A percentile compares a stretch with the other conserved stretches of the same genome.
phyloP scores from a whole-genome alignment of 2,329 filamentous ascomycete species.

The Calonectria montana region DNA sequence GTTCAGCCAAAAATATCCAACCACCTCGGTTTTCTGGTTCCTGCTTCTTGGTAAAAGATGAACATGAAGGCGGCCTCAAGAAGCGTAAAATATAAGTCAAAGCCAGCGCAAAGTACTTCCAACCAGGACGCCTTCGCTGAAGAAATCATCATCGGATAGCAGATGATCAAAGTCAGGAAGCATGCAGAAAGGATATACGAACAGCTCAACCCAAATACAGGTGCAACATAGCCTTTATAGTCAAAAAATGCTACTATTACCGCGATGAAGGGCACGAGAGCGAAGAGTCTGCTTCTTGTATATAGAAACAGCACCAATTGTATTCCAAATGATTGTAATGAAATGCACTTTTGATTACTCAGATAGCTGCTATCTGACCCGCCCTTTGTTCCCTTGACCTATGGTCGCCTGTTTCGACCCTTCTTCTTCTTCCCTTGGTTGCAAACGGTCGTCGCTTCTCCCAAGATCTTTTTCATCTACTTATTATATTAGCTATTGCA shows the following conservation, averaged over 20 bases:
- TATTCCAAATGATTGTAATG: too few relatives aligned
- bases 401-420: too few relatives aligned
- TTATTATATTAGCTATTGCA: too few relatives aligned
- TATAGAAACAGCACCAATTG: too few relatives aligned
- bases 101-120: neutral
- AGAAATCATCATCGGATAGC: neutral
- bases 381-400: too few relatives aligned
- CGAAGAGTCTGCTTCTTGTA: neutral
- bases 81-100: neutral
- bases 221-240: neutral
- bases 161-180: neutral
- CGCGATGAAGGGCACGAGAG: neutral
- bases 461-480: too few relatives aligned
- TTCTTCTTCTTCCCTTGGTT: too few relatives aligned
- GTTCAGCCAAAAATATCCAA: neutral
- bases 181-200: neutral
- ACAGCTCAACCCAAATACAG: neutral
- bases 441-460: too few relatives aligned
- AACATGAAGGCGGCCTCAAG: neutral
- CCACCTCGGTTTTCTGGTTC: neutral
- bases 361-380: too few relatives aligned
- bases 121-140: neutral
- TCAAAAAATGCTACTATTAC: neutral
- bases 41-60: neutral
- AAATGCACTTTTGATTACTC: too few relatives aligned